Conservation (phyloP, 106 monocot genomes). For the Dendrobium nobile region DNA sequence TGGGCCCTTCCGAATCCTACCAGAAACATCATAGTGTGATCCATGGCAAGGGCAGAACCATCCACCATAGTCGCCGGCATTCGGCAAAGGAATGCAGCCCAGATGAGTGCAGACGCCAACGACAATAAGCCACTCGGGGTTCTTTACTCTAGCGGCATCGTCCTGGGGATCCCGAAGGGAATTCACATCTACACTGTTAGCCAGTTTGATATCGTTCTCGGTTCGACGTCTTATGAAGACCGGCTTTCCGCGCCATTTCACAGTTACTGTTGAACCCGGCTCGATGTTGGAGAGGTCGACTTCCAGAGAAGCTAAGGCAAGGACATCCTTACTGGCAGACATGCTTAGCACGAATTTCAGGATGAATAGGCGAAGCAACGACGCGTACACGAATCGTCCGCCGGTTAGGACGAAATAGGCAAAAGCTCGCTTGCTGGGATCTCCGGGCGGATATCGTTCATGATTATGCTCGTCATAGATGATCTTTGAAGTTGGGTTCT, state of each 20-base stretch:
- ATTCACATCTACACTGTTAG: slow-evolving; percentile 57
- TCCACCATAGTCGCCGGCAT: slow-evolving; percentile 72
- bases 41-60: slow-evolving; percentile 95
- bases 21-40: slow-evolving; percentile 76
- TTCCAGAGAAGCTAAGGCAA: slow-evolving; percentile 74
- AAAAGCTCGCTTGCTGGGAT: slow-evolving; percentile 71
- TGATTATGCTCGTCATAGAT: slow-evolving; percentile 67
- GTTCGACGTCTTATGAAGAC: slow-evolving; percentile 78
- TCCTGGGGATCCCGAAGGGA: slow-evolving; percentile 66
- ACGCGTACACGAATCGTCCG: slow-evolving; percentile 71
- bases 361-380: slow-evolving; percentile 59
- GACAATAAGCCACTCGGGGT: slow-evolving; percentile 80
- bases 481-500: slow-evolving; percentile 62
- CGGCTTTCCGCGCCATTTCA: slow-evolving; percentile 95
- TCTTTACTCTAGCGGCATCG: slow-evolving; percentile 53
- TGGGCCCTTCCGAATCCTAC: slow-evolving; percentile 80
- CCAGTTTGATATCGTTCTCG: slow-evolving; percentile 57
- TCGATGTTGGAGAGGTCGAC: slow-evolving; percentile 81
- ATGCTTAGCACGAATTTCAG: slow-evolving; percentile 80
- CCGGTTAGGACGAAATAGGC: slow-evolving; percentile 80
- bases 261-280: slow-evolving; percentile 64
- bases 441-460: slow-evolving; percentile 71
- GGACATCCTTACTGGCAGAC: slow-evolving; percentile 79
- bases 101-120: slow-evolving; percentile 76
- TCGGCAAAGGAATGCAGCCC: slow-evolving; percentile 80